phyloP scores from a whole-genome alignment of 345 rosid genomes.

The Brassica juncea region DNA sequence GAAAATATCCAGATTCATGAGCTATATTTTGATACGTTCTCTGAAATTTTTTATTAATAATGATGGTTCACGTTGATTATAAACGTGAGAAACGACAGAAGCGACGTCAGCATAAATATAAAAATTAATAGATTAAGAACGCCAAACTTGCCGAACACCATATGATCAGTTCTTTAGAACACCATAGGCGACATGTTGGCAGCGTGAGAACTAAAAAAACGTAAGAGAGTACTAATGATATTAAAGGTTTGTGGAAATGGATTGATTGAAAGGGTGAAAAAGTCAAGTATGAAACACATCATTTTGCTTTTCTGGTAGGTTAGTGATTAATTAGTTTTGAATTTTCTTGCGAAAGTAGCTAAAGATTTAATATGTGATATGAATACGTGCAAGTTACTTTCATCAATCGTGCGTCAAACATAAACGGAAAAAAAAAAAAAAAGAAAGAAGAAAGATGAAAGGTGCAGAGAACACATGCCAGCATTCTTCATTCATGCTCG shows the following conservation, averaged over 20 bases:
- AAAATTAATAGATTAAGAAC: too few relatives aligned
- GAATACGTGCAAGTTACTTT: not conserved
- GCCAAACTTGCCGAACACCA: not conserved
- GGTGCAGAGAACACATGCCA: not conserved
- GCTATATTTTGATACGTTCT: too few relatives aligned
- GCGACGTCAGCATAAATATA: too few relatives aligned
- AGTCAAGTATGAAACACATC: not conserved
- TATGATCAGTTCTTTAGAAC: too few relatives aligned
- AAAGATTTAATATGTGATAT: too few relatives aligned
- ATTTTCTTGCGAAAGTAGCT: too few relatives aligned
- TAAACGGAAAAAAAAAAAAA: not conserved
- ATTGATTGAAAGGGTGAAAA: not conserved
- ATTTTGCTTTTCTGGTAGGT: not conserved
- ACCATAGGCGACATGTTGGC: too few relatives aligned
- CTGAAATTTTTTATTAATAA: too few relatives aligned
- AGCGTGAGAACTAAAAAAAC: too few relatives aligned
- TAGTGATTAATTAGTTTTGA: not conserved
- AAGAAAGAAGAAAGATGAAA: not conserved
- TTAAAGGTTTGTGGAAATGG: not conserved
- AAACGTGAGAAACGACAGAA: too few relatives aligned
- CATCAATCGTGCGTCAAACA: not conserved
- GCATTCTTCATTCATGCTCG: not conserved
- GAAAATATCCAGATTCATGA: too few relatives aligned
- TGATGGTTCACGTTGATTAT: too few relatives aligned
- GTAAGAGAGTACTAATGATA: not conserved